Conservation (phyloP, 257 asterid species). For the Solanum piurae region DNA sequence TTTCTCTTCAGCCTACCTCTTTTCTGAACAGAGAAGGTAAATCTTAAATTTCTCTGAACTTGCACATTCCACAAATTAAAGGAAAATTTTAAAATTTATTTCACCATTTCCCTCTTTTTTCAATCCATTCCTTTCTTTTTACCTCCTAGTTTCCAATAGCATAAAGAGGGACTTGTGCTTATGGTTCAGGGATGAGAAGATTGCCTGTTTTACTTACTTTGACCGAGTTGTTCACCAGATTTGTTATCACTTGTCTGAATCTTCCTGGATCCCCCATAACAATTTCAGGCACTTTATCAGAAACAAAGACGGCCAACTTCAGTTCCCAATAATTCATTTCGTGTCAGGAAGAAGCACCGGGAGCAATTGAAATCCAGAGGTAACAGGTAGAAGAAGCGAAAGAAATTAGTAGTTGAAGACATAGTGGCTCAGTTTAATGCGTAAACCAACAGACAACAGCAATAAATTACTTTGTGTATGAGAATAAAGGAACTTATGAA, state of each 20-base stretch:
- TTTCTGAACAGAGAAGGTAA: background rate
- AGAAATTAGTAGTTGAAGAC: background rate
- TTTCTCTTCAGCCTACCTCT: background rate
- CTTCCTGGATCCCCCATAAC: slow-evolving; percentile 93
- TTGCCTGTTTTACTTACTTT: slow-evolving; percentile 44
- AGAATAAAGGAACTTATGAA: background rate
- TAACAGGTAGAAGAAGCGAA: background rate
- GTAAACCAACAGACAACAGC: background rate
- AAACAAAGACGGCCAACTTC: slow-evolving; percentile 86
- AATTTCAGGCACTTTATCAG: slow-evolving; percentile 80
- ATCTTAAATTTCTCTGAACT: background rate
- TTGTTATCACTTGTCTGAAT: slow-evolving; percentile 86
- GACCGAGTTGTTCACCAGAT: slow-evolving; percentile 91
- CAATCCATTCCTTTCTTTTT: background rate
- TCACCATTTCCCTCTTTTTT: background rate
- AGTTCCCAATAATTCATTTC: slow-evolving; percentile 11
- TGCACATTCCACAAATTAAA: background rate
- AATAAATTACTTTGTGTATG: background rate
- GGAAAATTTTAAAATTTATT: background rate
- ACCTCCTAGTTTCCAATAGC: background rate
- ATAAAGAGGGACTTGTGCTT: background rate
- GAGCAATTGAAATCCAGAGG: background rate
- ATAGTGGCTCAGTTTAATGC: background rate
- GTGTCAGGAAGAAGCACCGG: background rate
- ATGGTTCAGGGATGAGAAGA: background rate